Evolutionary conservation across 345 rosid species (phyloP).

Genomic region (Crucihimalaya himalaica): DNA sequence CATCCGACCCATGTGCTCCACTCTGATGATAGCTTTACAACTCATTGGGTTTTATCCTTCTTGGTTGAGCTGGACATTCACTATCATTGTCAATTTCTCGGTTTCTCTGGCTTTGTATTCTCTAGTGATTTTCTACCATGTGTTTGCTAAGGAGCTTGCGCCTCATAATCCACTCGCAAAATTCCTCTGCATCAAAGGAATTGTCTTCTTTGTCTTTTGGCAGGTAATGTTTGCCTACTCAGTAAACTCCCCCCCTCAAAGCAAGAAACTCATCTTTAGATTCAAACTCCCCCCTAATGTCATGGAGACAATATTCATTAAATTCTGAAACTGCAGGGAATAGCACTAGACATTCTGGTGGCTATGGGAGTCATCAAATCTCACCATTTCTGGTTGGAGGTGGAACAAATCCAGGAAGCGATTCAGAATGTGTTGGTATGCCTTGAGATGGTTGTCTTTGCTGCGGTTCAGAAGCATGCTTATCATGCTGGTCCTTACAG

Average conservation of each 20-base stretch:
- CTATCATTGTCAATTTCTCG: conserved; percentile 77
- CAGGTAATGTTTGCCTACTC: conserved; percentile 56
- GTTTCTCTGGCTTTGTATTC: conserved; percentile 92
- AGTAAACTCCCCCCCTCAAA: neutral
- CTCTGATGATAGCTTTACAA: conserved; percentile 78
- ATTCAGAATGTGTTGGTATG: conserved; percentile 79
- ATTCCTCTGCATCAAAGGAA: conserved; percentile 97
- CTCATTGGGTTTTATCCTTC: conserved; percentile 68
- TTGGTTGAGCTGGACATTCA: conserved; percentile 98
- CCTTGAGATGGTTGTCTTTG: conserved; percentile 88
- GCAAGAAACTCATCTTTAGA: neutral
- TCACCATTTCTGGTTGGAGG: conserved; percentile 91
- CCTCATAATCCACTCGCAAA: conserved; percentile 96
- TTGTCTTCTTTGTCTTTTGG: conserved; percentile 99
- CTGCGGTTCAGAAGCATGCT: conserved; percentile 87
- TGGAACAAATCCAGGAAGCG: conserved; percentile 91
- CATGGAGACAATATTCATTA: neutral
- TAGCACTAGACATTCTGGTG: conserved; percentile 69
- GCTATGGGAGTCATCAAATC: conserved; percentile 68
- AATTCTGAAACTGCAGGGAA: conserved; percentile 53
- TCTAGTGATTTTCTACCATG: conserved; percentile 84
- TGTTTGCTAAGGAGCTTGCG: conserved; percentile 86
- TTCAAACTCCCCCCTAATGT: neutral
- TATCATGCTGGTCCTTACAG: conserved; percentile 73
- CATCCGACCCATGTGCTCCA: conserved; percentile 80